A percentile compares a stretch with the other conserved stretches of the same genome.
Conservation (phyloP, 1,284 basidiomycete genomes). For the Puccinia horiana region DNA sequence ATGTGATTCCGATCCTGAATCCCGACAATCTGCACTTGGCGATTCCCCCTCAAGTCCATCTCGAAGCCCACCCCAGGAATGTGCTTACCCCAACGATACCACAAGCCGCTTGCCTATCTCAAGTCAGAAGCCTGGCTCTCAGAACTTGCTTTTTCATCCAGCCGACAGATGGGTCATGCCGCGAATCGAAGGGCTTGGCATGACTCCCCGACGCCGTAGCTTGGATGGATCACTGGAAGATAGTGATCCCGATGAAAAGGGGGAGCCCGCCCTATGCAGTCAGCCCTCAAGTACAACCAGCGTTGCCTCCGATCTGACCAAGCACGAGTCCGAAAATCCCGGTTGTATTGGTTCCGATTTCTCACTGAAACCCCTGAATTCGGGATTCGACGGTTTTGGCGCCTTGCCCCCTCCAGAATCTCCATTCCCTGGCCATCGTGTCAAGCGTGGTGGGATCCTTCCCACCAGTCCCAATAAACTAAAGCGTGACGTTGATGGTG, state of each 20-base stretch:
- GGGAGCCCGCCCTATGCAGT: constrained; percentile 25
- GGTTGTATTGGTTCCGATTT: background rate
- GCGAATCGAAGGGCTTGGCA: constrained; percentile 37
- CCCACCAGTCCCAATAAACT: constrained; percentile 46
- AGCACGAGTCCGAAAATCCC: background rate
- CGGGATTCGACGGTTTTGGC: constrained; percentile 33
- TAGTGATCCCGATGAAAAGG: constrained; percentile 25
- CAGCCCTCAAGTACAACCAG: constrained; percentile 39
- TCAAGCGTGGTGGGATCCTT: background rate
- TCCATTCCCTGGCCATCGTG: constrained; percentile 37
- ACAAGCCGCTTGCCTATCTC: background rate
- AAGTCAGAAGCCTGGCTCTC: background rate
- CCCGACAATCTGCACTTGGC: background rate
- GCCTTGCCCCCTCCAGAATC: constrained; percentile 48
- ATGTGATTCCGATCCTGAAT: constrained; percentile 29
- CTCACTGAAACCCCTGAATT: constrained; percentile 11
- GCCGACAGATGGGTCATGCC: constrained; percentile 24
- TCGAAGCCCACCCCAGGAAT: background rate
- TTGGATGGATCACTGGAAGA: constrained; percentile 38
- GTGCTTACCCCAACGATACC: background rate
- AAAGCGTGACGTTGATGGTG: constrained; percentile 39
- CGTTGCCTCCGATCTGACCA: constrained; percentile 18
- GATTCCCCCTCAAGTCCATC: constrained; percentile 25
- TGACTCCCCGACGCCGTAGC: constrained; percentile 24
- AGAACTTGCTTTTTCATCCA: background rate